Evolutionary conservation across 192 early-diverging fungal species (phyloP).

Genomic region (Backusella parvicylindrica): DNA sequence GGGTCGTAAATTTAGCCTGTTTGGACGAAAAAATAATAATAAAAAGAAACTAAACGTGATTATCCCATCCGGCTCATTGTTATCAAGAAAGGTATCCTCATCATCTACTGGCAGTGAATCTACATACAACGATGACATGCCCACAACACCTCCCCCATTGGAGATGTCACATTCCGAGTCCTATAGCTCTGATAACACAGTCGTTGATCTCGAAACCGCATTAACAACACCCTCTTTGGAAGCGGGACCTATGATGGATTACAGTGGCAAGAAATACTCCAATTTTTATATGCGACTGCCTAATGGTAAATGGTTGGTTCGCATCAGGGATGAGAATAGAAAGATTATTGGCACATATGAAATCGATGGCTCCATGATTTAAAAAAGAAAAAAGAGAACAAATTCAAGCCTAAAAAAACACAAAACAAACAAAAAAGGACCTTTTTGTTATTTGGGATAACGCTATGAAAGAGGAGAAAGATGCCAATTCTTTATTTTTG

Average conservation of each 20-base stretch:
- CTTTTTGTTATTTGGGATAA: not conserved
- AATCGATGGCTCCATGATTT: slow-evolving; percentile 29
- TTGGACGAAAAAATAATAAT: not conserved
- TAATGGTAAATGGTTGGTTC: slow-evolving; percentile 35
- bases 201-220: not conserved
- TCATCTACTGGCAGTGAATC: not conserved
- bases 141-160: not conserved
- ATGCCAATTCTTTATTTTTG: not conserved
- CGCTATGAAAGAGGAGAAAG: not conserved
- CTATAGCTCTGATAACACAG: not conserved
- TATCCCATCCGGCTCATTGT: not conserved
- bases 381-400: not conserved
- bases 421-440: not conserved
- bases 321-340: slow-evolving; percentile 24
- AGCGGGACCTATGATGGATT: not conserved
- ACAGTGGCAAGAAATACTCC: slow-evolving; percentile 23
- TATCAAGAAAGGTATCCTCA: not conserved
- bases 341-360: slow-evolving; percentile 36
- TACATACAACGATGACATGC: not conserved
- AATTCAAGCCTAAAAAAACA: not conserved
- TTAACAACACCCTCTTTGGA: not conserved
- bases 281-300: slow-evolving; percentile 35
- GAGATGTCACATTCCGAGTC: not conserved
- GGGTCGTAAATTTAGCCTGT: not conserved
- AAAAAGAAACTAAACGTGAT: slow-evolving; percentile 3